Base-by-base conservation (phyloP, 1,284 basidiomycete genomes). In the Ceratobasidium sp. region DNA sequence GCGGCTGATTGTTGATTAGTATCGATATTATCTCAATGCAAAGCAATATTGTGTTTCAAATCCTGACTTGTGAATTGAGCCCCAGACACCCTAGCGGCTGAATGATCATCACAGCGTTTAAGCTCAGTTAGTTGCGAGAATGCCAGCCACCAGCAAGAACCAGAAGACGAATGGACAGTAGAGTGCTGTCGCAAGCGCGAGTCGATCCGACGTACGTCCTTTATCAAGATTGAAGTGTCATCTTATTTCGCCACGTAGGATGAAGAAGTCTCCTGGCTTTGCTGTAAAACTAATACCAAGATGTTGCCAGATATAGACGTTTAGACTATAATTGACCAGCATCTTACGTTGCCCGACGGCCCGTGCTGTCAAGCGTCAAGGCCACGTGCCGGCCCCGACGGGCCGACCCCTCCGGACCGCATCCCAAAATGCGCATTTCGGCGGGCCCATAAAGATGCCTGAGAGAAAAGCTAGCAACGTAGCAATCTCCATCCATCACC, bases 371-470 rank as follows among this genome's bases (percentile, higher is more conserved):
- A 50, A 50, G 45, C 58, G 58, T 45, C 27, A 29, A 25, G 12
- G 40, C 25, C 56, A 58, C 56, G 56, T 58, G 56, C 56, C 56
- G n/a, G 56, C 40, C 6, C 45, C 43, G 58, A 3, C 58, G 58
- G 58, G 29, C 58, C 58, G 58, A 43, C 17, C 3, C 6, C 3
- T 47, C 58, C 58, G 58, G 43, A 8, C 45, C 42, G 27, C 15
- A 31, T 50, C 58, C 29, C 58, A 43, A 43, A 50, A 25, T 49
- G 31, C 20, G 43, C 5, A 17, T 45, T 17, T 20, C n/a, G 43
- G 58, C 43, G 45, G 29, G 58, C 45, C 6, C 58, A 62, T 62
- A 62, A 62, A 62, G 29, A 32, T 62, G 58, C 31, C 29, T 31
- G 43, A 50, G 58, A 47, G 47, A 17, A 47, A 50, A 47, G 29